A percentile compares a stretch with the other conserved stretches of the same genome.
Evolutionary conservation across 805 yeast genomes (phyloP).

Genomic region (Ogataea methylovora): DNA sequence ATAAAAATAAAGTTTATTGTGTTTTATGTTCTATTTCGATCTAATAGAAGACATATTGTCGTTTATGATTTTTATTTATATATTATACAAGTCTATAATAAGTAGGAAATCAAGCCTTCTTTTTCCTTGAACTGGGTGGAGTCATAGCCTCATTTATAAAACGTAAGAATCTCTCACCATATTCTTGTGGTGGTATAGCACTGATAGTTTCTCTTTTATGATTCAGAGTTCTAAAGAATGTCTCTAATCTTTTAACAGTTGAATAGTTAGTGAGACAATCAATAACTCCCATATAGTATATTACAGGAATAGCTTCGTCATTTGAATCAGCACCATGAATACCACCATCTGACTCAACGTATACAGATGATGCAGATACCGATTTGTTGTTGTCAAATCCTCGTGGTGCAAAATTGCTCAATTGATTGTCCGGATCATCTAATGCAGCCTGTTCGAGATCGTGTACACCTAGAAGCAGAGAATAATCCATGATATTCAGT

Average conservation of each 20-base stretch:
- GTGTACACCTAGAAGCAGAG: slow-evolving; percentile 81
- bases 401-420: slow-evolving; percentile 17
- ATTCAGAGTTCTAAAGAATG: slow-evolving; percentile 71
- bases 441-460: slow-evolving; percentile 54
- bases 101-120: too few relatives aligned
- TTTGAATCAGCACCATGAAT: slow-evolving; percentile 61
- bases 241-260: slow-evolving; percentile 68
- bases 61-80: too few relatives aligned
- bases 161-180: slow-evolving; percentile 76
- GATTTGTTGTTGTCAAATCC: slow-evolving; percentile 8
- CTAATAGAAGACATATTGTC: too few relatives aligned
- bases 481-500: slow-evolving; percentile 92
- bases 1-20: too few relatives aligned
- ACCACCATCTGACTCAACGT: slow-evolving; percentile 58
- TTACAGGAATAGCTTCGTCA: slow-evolving; percentile 52
- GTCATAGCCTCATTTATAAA: slow-evolving; percentile 41
- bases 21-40: too few relatives aligned
- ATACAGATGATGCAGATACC: slow-evolving; percentile 8
- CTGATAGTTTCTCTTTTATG: slow-evolving; percentile 68
- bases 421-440: slow-evolving; percentile 16
- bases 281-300: slow-evolving; percentile 88
- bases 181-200: slow-evolving; percentile 86
- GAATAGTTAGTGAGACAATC: slow-evolving; percentile 87
- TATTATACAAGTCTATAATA: too few relatives aligned
- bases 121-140: not conserved